These are phyloP conservation scores for barley (Hordeum vulgare) DNA, from an alignment of 176 grass and related monocot species.

Conservation along the genomic window MorexV3_pseudomolecules_assembly NC_058524.1:33935964-33936463, in stretches of 20 bases:
- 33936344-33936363: background rate
- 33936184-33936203: background rate
- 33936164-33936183: background rate
- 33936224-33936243: background rate
- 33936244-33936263: background rate
- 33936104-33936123: background rate
- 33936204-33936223: background rate
- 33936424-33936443: conserved; percentile 6
- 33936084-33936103: conserved; percentile 7
- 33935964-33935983: conserved; percentile 51
- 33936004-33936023: conserved; percentile 67
- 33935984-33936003: conserved; percentile 36
- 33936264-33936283: background rate
- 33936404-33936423: background rate
- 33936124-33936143: background rate
- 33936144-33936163: background rate
- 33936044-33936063: conserved; percentile 19
- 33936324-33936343: background rate
- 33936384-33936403: background rate
- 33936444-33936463: conserved; percentile 2
- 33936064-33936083: conserved; percentile 7
- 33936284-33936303: conserved; percentile 1
- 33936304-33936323: background rate
- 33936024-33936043: conserved; percentile 61
- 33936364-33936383: conserved; percentile 1